Conservation (phyloP, 306 rosid genomes). For the Castanea mollissima region DNA sequence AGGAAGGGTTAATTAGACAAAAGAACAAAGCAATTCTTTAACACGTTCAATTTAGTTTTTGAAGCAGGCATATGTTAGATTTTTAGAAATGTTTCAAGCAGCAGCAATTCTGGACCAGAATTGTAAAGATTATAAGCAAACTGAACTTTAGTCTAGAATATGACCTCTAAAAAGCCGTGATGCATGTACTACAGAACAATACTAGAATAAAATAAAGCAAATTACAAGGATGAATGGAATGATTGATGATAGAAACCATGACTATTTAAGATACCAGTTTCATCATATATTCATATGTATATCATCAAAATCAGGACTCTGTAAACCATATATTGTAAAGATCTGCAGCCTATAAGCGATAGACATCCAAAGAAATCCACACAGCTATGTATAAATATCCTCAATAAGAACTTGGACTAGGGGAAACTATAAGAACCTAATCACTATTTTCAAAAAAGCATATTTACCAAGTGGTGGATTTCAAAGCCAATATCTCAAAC, state of each 20-base stretch:
- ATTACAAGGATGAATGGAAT: not conserved
- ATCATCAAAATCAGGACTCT: no score
- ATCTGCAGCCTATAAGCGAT: not conserved
- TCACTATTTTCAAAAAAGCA: not conserved
- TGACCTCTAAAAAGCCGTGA: not conserved
- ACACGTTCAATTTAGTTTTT: not conserved
- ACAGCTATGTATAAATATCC: not conserved
- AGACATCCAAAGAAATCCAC: not conserved
- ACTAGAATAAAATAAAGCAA: not conserved
- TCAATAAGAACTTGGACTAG: not conserved
- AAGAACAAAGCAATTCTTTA: not conserved
- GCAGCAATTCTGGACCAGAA: not conserved
- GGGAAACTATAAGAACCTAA: not conserved
- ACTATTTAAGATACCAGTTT: not conserved
- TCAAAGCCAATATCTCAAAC: not conserved
- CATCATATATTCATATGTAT: not conserved
- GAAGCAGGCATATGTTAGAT: not conserved
- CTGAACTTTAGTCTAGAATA: not conserved
- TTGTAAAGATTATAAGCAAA: not conserved
- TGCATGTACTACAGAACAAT: not conserved
- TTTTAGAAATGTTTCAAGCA: constrained; percentile 3
- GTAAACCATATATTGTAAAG: not conserved
- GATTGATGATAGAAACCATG: not conserved
- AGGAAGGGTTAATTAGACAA: not conserved
- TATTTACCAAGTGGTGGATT: not conserved